Base-by-base conservation (phyloP, 2,329 filamentous ascomycete genomes). In the Sporothrix phasma region DNA sequence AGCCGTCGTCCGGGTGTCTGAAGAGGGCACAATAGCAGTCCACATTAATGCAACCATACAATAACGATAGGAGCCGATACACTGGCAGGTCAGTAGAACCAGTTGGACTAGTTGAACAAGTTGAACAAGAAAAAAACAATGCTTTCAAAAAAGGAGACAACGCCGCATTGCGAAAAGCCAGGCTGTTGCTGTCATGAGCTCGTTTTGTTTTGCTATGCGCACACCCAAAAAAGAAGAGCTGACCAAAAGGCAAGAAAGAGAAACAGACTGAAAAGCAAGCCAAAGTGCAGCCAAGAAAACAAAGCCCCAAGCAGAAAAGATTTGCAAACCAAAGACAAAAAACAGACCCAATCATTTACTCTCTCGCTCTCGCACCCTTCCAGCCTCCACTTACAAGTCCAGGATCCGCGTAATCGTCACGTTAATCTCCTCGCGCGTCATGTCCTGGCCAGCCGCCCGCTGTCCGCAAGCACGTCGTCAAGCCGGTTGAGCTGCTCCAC, bases 391-490 rank as follows among this genome's bases (percentile, higher is more conserved):
- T 34, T 47, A 65, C 46, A 53, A 66, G 49, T 70, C 62, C 62
- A 77, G 63, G 37, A 84, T 81, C 71, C 79, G 83, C 61, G 80
- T 74, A 13, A 89, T 79, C 0, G 87, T 89, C 69, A 86, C 78
- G 69, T 88, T 86, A 49, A 87, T 77, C 69, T 86, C 81, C 22
- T 84, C 81, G 68, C 84, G 80, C 0, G 78, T 82, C 80, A 88
- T 86, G 67, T 81, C 79, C 70, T 84, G 82, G 0, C 85, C 85
- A 2, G 81, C 80, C 39, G 79, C 79, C 76, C 88, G 90, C 73
- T 92, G 89, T 5, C 88, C 89, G 93, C 90, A 0, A 94, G 79
- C 1, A 94, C 90, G 73, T 96, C 91, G 69, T 92, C 90, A 15
- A 96, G 79, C 15, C 96, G 79, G 64, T 69, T 68, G 26, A 69